These are phyloP conservation scores for Didymella arachidicola DNA, from an alignment of 2,329 filamentous ascomycete species.

Conservation along the genomic window DNA sequence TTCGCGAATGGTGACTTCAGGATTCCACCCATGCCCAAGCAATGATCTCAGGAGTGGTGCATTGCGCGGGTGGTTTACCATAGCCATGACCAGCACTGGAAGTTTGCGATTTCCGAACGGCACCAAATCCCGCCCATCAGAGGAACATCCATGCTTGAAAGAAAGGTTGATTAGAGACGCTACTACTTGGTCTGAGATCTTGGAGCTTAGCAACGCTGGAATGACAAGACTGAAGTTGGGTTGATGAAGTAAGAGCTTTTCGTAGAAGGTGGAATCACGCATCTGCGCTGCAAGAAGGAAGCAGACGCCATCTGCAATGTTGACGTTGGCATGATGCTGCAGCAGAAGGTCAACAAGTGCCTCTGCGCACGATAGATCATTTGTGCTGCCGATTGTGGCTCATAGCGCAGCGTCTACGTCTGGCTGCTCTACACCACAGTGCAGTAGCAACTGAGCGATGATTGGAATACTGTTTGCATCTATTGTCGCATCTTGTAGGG, in stretches of 20 bases:
- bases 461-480: constrained; percentile 9
- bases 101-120: constrained; percentile 16
- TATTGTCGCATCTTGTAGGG: background rate
- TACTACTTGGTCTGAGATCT: constrained; percentile 56
- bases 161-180: constrained; percentile 61
- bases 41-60: constrained; percentile 31
- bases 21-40: constrained; percentile 38
- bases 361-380: constrained; percentile 20
- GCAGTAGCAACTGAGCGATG: constrained; percentile 39
- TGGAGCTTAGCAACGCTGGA: constrained; percentile 63
- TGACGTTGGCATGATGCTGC: constrained; percentile 41
- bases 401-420: constrained; percentile 40
- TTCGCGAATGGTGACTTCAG: constrained; percentile 54
- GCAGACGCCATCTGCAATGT: constrained; percentile 40
- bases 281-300: constrained; percentile 44
- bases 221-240: constrained; percentile 63
- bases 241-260: constrained; percentile 48
- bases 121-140: constrained; percentile 31
- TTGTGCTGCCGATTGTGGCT: constrained; percentile 27
- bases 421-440: constrained; percentile 37
- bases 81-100: constrained; percentile 36
- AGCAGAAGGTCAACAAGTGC: constrained; percentile 36
- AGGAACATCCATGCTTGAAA: constrained; percentile 57
- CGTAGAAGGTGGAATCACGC: constrained; percentile 29
- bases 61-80: constrained; percentile 39